phyloP scores from a whole-genome alignment of 2,329 filamentous ascomycete species.

The Metarhizium humberi region DNA sequence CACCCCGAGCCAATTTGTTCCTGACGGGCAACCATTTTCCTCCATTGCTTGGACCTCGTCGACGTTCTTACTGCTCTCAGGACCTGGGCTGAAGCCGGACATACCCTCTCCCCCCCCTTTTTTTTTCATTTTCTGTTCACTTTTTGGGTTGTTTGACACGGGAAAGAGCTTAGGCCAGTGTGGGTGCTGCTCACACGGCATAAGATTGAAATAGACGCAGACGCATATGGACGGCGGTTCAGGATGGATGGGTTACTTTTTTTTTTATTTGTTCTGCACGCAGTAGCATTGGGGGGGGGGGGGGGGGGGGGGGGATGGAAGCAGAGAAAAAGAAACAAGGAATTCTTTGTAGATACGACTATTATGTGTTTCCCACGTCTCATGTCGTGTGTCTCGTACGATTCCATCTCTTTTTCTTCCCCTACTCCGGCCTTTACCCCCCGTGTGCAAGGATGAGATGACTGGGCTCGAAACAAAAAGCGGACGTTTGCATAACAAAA shows the following conservation, averaged over 20 bases:
- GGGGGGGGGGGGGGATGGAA: not conserved
- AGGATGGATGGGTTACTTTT: not conserved
- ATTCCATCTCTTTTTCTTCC: not conserved
- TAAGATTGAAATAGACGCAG: not conserved
- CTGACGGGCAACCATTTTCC: not conserved
- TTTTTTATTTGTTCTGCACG: not conserved
- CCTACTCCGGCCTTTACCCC: not conserved
- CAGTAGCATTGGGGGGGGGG: not conserved
- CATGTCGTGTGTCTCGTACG: not conserved
- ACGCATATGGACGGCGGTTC: not conserved
- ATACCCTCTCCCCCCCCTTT: not conserved
- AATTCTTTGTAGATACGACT: not conserved
- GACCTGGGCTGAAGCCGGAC: not conserved
- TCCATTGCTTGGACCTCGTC: not conserved
- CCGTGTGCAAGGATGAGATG: not conserved
- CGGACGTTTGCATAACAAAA: conserved; percentile 1
- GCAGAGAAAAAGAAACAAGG: not conserved
- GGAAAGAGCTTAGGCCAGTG: not conserved
- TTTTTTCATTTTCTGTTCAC: not conserved
- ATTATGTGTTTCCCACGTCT: not conserved
- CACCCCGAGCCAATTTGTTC: not conserved
- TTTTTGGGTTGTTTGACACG: not conserved
- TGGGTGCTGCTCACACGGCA: not conserved
- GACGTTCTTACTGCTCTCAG: not conserved
- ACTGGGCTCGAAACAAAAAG: not conserved